Evolutionary conservation across 805 yeast species (phyloP).

Genomic region (Candida nemodendra): DNA sequence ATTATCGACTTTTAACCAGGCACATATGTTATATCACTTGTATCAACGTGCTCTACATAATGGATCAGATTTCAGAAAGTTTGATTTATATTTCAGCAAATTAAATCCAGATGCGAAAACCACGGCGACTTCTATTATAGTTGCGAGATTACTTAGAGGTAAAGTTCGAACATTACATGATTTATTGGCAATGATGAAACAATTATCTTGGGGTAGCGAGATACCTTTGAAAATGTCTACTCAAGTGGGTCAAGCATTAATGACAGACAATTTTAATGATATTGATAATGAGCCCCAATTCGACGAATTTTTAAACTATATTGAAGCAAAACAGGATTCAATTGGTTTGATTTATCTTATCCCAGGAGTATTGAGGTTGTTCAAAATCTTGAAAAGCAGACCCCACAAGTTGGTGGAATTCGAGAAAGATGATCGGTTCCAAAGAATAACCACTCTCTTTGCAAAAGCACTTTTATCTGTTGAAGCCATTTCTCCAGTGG

Average conservation of each 20-base stretch:
- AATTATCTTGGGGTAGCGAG: too few relatives aligned
- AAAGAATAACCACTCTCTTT: not conserved
- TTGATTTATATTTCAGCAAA: not conserved
- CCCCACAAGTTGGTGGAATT: not conserved
- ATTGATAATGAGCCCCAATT: not conserved
- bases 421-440: not conserved
- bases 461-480: not conserved
- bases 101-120: too few relatives aligned
- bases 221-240: not conserved
- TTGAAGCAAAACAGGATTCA: not conserved
- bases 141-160: too few relatives aligned
- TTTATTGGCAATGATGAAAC: too few relatives aligned
- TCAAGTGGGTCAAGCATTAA: not conserved
- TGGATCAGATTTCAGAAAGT: not conserved
- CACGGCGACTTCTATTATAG: too few relatives aligned
- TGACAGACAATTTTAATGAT: not conserved
- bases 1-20: too few relatives aligned
- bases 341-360: too few relatives aligned
- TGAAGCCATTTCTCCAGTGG: not conserved
- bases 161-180: too few relatives aligned
- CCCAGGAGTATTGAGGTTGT: not conserved
- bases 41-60: too few relatives aligned
- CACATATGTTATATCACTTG: too few relatives aligned
- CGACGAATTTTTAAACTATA: not conserved
- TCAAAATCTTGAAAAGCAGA: too few relatives aligned